Evolutionary conservation across 768 basidiomycete species (phyloP).

Genomic region (Hygrophoropsis aurantiaca): DNA sequence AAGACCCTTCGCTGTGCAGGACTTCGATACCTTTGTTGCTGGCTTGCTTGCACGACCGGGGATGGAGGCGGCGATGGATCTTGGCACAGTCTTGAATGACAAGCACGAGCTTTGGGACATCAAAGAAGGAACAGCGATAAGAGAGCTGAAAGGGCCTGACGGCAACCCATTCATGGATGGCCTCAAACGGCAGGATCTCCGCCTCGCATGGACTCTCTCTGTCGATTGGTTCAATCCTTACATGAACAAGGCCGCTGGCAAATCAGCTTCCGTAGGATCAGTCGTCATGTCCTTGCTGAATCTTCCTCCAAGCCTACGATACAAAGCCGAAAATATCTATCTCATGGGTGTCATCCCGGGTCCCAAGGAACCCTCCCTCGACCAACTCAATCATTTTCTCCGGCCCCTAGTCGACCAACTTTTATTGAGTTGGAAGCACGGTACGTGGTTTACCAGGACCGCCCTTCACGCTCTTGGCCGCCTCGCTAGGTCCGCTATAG

Average conservation of each 20-base stretch:
- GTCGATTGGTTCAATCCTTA: slow-evolving; percentile 29
- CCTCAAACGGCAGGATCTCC: slow-evolving; percentile 5
- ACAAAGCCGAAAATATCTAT: slow-evolving; percentile 34
- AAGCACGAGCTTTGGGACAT: slow-evolving; percentile 19
- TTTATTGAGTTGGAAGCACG: slow-evolving; percentile 25
- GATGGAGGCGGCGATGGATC: slow-evolving; percentile 27
- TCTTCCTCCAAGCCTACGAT: slow-evolving; percentile 14
- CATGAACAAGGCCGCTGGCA: slow-evolving; percentile 18
- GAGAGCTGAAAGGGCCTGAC: slow-evolving; percentile 23
- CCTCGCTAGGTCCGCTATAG: slow-evolving; percentile 24
- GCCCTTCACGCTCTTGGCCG: slow-evolving; percentile 18
- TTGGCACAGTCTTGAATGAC: not conserved
- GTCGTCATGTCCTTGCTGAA: slow-evolving; percentile 19
- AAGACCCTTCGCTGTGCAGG: slow-evolving; percentile 22
- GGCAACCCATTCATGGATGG: slow-evolving; percentile 19
- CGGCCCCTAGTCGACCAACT: slow-evolving; percentile 33
- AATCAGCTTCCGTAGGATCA: slow-evolving; percentile 8
- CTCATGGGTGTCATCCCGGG: slow-evolving; percentile 36
- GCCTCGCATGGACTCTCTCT: slow-evolving; percentile 24
- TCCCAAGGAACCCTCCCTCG: slow-evolving; percentile 29
- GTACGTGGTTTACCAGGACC: slow-evolving; percentile 27
- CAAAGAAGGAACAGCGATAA: slow-evolving; percentile 24
- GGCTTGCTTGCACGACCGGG: slow-evolving; percentile 23
- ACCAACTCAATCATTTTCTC: slow-evolving; percentile 36
- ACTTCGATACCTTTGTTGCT: slow-evolving; percentile 26